Evolutionary conservation across 805 yeast genomes (phyloP).

Genomic region (Trichomonascus vanleenenianus): DNA sequence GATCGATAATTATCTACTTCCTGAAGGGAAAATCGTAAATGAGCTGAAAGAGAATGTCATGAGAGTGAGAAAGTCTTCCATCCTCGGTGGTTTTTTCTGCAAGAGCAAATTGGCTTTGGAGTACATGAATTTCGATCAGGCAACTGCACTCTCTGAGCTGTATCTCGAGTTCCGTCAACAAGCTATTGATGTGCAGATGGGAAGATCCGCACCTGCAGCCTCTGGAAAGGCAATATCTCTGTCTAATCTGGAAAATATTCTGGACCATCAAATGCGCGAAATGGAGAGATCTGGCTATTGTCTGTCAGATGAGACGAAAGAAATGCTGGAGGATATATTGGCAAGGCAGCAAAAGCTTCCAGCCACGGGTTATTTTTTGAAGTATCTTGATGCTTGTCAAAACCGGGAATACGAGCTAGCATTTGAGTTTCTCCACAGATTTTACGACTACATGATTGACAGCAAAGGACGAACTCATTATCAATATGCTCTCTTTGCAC

Average conservation of each 20-base stretch:
- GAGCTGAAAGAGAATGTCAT: neutral
- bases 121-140: slow-evolving; percentile 38
- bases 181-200: neutral
- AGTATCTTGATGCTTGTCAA: slow-evolving; percentile 51
- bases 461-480: slow-evolving; percentile 55
- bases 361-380: slow-evolving; percentile 47
- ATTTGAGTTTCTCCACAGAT: slow-evolving; percentile 47
- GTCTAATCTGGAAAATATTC: neutral
- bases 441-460: slow-evolving; percentile 71
- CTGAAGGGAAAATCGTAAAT: slow-evolving; percentile 1
- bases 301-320: slow-evolving; percentile 34
- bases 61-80: slow-evolving; percentile 10
- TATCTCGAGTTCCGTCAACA: slow-evolving; percentile 23
- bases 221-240: neutral
- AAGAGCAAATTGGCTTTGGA: slow-evolving; percentile 26
- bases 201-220: neutral
- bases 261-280: neutral
- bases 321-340: slow-evolving; percentile 34
- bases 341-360: slow-evolving; percentile 27
- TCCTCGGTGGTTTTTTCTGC: slow-evolving; percentile 19
- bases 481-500: slow-evolving; percentile 66
- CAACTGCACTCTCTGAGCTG: slow-evolving; percentile 31
- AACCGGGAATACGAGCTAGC: slow-evolving; percentile 50
- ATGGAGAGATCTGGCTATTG: slow-evolving; percentile 40
- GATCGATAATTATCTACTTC: slow-evolving; percentile 10